Evolutionary conservation across 805 yeast genomes (phyloP), one percentile per base, ranked within the genome.

Genomic region (Myxozyma geophila): DNA sequence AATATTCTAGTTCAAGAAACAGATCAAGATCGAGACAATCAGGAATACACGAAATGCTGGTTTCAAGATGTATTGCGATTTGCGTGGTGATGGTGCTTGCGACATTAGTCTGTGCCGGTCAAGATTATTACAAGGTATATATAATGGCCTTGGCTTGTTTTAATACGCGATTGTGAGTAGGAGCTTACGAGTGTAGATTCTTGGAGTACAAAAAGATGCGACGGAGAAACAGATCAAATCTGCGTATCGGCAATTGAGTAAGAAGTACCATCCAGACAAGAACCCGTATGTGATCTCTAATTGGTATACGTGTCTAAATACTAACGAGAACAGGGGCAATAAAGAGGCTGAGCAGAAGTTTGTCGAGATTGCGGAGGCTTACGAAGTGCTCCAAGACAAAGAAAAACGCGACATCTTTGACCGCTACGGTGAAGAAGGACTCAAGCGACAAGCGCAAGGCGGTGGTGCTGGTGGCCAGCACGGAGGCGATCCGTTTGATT

Each of bases 191-290:
- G 44, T 8, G 15, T 4, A 69, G 71, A 81, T 92, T 7, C 80
- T 93, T 10, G 98, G 96, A 0, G 82, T 95, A 5, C 71, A 80
- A 10, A 83, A 81, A 65, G 79, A 81, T 69, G 96, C 97, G 0
- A 81, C 82, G 57, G 97, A 90, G 28, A 86, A 83, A 69, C 92
- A 91, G 60, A 90, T 92, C 77, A 91, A 90, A 74, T 83, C 86
- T 58, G 97, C 97, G 0, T 92, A 92, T 74, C 80, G 96, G 69
- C 83, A 85, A 60, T 77, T 93, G 67, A 87, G 92, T 69, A 88
- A 90, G 74, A 89, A 89, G 73, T 91, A 84, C 76, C 99, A 93
- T 73, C 99, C 99, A 1, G 99, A 93, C 76, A 93, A 93, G 78
- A 95, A 93, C 74, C 87, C 88, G 5, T 71, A 51, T 21, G 71